phyloP scores from a whole-genome alignment of 305 asterid species.

The Fraxinus floribunda region DNA sequence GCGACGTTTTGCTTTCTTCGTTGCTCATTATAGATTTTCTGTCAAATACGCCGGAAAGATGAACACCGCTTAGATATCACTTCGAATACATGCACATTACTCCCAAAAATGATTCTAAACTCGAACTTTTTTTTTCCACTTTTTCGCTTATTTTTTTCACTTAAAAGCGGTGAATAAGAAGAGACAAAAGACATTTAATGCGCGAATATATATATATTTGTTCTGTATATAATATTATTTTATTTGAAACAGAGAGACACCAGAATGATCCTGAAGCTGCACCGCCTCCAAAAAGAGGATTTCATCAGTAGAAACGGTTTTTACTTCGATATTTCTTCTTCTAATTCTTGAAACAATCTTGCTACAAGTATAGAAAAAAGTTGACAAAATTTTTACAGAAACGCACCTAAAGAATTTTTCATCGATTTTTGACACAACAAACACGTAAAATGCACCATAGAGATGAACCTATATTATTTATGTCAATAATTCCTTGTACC shows the following conservation, averaged over 20 bases:
- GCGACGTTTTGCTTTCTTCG: slow-evolving; percentile 47
- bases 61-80: slow-evolving; percentile 35
- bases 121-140: background rate
- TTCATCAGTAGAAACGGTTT: background rate
- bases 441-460: too few relatives aligned
- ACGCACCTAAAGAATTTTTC: too few relatives aligned
- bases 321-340: background rate
- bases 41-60: slow-evolving; percentile 72
- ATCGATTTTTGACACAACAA: too few relatives aligned
- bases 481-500: too few relatives aligned
- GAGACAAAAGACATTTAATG: background rate
- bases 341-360: background rate
- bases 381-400: too few relatives aligned
- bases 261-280: background rate
- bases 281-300: background rate
- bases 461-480: too few relatives aligned
- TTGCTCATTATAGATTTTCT: slow-evolving; percentile 30
- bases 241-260: background rate
- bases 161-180: background rate
- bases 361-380: too few relatives aligned
- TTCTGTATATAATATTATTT: background rate
- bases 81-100: background rate
- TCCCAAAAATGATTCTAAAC: background rate
- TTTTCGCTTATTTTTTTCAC: background rate
- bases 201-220: background rate